phyloP scores from a whole-genome alignment of 768 basidiomycete genomes.

The Amanita thiersii region DNA sequence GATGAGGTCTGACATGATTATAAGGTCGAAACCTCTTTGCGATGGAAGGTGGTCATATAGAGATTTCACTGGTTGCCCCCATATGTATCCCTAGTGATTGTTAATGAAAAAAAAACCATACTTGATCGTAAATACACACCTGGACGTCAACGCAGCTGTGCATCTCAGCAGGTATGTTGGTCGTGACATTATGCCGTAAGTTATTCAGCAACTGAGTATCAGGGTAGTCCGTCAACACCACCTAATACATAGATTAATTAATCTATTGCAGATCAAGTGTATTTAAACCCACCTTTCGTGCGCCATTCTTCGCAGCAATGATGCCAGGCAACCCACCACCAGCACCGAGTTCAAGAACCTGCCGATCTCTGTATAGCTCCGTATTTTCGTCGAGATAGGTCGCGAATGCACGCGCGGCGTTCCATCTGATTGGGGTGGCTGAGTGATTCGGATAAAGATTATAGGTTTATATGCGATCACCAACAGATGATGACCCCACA shows the following conservation, averaged over 20 bases:
- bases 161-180: constrained; percentile 39
- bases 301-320: constrained; percentile 63
- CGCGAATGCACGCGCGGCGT: constrained; percentile 67
- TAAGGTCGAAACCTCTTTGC: constrained; percentile 52
- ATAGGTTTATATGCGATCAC: constrained; percentile 9
- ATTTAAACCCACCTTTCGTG: constrained; percentile 42
- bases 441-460: neutral
- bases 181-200: constrained; percentile 55
- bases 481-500: constrained; percentile 80
- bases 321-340: constrained; percentile 88
- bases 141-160: constrained; percentile 25
- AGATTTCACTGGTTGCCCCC: constrained; percentile 54
- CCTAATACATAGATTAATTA: constrained; percentile 29
- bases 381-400: constrained; percentile 54
- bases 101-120: constrained; percentile 14
- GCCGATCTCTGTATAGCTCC: constrained; percentile 32
- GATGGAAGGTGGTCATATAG: constrained; percentile 27
- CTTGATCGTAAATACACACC: constrained; percentile 11
- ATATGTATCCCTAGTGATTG: constrained; percentile 60
- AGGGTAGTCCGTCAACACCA: constrained; percentile 90
- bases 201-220: constrained; percentile 72
- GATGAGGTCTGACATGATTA: constrained; percentile 88
- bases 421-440: constrained; percentile 48
- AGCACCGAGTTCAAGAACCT: constrained; percentile 85
- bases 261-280: neutral